Conservation (phyloP, 2,329 filamentous ascomycete genomes). For the Ascomycota sp. region DNA sequence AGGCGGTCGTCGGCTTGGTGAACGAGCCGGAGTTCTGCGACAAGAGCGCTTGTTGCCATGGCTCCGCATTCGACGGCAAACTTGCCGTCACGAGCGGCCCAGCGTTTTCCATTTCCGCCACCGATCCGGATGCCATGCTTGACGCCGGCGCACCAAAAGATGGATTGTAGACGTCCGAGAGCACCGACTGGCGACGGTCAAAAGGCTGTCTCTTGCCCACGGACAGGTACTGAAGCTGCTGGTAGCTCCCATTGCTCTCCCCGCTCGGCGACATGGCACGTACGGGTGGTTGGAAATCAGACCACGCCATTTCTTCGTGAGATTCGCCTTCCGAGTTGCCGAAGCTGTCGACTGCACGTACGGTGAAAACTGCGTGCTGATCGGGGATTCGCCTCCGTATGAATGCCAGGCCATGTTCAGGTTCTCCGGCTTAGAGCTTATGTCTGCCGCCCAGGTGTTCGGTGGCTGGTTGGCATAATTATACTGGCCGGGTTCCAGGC, state of each 20-base stretch:
- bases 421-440: constrained; percentile 21
- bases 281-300: constrained; percentile 18
- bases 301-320: constrained; percentile 25
- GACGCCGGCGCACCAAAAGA: constrained; percentile 16
- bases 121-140: constrained; percentile 14
- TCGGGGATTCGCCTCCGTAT: constrained; percentile 27
- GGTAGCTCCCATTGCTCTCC: constrained; percentile 16
- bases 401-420: constrained; percentile 25
- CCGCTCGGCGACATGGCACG: constrained; percentile 29
- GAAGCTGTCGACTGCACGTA: constrained; percentile 22
- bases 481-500: constrained; percentile 13
- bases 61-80: constrained; percentile 14
- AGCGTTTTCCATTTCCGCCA: constrained; percentile 10
- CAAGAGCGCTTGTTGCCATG: constrained; percentile 23
- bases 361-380: constrained; percentile 28
- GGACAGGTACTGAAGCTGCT: constrained; percentile 18
- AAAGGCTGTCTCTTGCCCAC: constrained; percentile 19
- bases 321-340: constrained; percentile 15
- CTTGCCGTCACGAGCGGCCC: constrained; percentile 15
- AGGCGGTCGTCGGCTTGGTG: constrained; percentile 15
- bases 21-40: constrained; percentile 11
- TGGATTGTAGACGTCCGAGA: constrained; percentile 24
- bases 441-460: constrained; percentile 24
- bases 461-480: constrained; percentile 18
- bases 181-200: constrained; percentile 19